Evolutionary conservation across 768 basidiomycete genomes (phyloP).

Genomic region (Hericium alpestre): DNA sequence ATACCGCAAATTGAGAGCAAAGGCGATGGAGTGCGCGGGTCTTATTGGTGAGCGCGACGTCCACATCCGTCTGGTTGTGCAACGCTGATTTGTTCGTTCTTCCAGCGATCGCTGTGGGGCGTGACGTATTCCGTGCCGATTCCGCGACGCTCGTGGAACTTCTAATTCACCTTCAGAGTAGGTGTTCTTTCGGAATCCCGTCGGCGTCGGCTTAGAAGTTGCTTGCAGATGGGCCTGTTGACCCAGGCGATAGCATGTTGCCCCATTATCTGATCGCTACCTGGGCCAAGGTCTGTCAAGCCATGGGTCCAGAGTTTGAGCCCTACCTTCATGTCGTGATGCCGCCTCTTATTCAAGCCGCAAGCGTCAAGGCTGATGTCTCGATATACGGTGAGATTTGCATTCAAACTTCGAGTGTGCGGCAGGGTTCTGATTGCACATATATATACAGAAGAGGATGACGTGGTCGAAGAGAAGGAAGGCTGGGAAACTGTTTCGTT

Average conservation of each 20-base stretch:
- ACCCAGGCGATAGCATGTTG: constrained; percentile 62
- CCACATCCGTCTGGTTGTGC: not conserved
- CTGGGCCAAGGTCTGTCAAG: constrained; percentile 85
- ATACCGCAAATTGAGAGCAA: constrained; percentile 59
- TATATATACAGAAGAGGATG: constrained; percentile 37
- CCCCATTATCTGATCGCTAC: constrained; percentile 73
- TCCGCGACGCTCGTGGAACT: constrained; percentile 60
- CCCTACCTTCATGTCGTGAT: constrained; percentile 81
- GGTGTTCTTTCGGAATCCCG: constrained; percentile 11
- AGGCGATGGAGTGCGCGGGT: constrained; percentile 89
- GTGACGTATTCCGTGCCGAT: constrained; percentile 69
- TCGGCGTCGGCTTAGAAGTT: not conserved
- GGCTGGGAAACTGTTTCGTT: constrained; percentile 73
- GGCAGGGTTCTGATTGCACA: not conserved
- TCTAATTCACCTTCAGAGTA: constrained; percentile 71
- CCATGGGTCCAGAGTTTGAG: constrained; percentile 75
- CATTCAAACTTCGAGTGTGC: not conserved
- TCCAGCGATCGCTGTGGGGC: constrained; percentile 77
- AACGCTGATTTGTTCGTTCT: not conserved
- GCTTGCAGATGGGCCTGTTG: constrained; percentile 49
- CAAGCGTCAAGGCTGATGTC: constrained; percentile 72
- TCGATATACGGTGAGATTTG: constrained; percentile 50
- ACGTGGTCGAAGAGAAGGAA: constrained; percentile 46
- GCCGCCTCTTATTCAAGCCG: constrained; percentile 64
- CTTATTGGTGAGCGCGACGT: constrained; percentile 52